Evolutionary conservation across 441 rosid genomes (phyloP).

Genomic region (Arabidopsis hybrid): DNA sequence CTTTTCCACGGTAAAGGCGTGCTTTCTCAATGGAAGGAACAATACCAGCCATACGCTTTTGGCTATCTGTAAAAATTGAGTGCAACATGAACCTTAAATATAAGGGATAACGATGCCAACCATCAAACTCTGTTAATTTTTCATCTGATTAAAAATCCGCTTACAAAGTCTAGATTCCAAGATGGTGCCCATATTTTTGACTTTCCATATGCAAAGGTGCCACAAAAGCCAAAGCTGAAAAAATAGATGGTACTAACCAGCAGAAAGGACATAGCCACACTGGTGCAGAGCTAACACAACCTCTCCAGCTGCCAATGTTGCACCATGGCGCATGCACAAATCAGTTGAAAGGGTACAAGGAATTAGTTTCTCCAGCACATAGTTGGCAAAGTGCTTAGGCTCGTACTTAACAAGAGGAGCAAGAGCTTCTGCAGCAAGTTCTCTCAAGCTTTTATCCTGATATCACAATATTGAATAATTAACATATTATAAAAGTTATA

Average conservation of each 20-base stretch:
- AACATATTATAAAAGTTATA: conserved; percentile 20
- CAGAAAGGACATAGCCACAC: conserved; percentile 57
- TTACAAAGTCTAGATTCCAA: conserved; percentile 20
- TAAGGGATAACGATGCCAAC: conserved; percentile 13
- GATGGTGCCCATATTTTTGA: conserved; percentile 12
- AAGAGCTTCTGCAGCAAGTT: conserved; percentile 89
- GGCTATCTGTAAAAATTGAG: conserved; percentile 59
- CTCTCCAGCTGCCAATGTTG: conserved; percentile 88
- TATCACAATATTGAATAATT: conserved; percentile 42
- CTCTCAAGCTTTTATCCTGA: conserved; percentile 95
- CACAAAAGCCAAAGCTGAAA: conserved; percentile 23
- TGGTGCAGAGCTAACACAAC: conserved; percentile 76
- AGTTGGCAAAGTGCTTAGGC: conserved; percentile 69
- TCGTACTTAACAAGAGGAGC: conserved; percentile 90
- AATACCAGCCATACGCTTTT: conserved; percentile 73
- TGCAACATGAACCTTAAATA: conserved; percentile 7
- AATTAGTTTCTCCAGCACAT: conserved; percentile 75
- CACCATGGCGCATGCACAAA: conserved; percentile 94
- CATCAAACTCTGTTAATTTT: conserved; percentile 15
- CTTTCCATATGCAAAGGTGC: conserved; percentile 27
- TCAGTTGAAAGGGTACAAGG: conserved; percentile 90
- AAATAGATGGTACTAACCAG: conserved; percentile 58
- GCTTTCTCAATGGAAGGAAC: conserved; percentile 96
- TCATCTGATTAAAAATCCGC: not conserved
- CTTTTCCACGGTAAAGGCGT: conserved; percentile 97